Percentiles rank a stretch among this genome's conserved stretches.
Conservation (phyloP, 768 basidiomycete genomes). For the Hericium rajendrae region DNA sequence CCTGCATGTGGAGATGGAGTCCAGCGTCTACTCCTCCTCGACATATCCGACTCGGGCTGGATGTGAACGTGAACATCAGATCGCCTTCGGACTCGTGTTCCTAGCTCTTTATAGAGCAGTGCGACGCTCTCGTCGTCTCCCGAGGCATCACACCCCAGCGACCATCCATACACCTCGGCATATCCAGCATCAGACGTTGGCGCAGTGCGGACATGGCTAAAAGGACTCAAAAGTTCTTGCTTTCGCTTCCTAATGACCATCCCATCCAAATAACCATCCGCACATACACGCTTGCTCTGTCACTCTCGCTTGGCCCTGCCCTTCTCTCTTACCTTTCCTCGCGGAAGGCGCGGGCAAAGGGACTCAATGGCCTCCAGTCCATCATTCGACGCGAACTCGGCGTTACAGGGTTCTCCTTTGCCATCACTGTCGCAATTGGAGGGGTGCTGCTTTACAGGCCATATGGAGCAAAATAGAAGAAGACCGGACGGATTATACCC, state of each 20-base stretch:
- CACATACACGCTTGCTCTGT: slow-evolving; percentile 58
- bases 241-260: slow-evolving; percentile 26
- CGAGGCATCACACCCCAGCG: background rate
- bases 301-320: slow-evolving; percentile 57
- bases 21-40: no score
- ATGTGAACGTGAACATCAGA: no score
- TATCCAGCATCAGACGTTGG: background rate
- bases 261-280: slow-evolving; percentile 51
- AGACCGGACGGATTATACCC: background rate
- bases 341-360: slow-evolving; percentile 16
- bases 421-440: slow-evolving; percentile 53
- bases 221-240: background rate
- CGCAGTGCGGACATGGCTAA: background rate
- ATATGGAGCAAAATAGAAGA: slow-evolving; percentile 28
- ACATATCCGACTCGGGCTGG: no score
- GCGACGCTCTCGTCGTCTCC: no score
- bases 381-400: slow-evolving; percentile 50
- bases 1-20: no score
- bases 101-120: no score
- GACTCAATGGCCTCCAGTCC: slow-evolving; percentile 19
- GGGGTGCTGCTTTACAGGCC: slow-evolving; percentile 50
- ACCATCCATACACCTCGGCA: no score
- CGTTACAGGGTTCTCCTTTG: slow-evolving; percentile 57
- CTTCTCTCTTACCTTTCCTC: slow-evolving; percentile 44
- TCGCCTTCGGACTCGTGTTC: no score